Evolutionary conservation across 1,284 basidiomycete genomes (phyloP).

Genomic region (Leucoagaricus sp.): DNA sequence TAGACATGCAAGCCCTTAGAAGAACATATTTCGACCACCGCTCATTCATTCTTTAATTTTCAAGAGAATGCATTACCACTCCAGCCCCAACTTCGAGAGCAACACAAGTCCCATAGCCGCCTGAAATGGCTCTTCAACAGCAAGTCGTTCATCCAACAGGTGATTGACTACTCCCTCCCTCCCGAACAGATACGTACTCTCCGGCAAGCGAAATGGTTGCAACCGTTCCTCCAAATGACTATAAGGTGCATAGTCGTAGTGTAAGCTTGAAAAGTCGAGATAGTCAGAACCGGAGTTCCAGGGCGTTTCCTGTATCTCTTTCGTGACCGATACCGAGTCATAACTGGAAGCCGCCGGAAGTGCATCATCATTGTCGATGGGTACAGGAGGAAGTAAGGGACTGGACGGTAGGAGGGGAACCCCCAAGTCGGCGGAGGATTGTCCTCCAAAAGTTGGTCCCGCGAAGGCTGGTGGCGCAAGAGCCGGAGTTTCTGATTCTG

Average conservation of each 20-base stretch:
- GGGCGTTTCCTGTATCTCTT: background rate
- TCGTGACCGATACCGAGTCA: background rate
- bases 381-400: background rate
- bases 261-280: constrained; percentile 9
- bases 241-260: constrained; percentile 6
- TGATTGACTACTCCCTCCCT: constrained; percentile 27
- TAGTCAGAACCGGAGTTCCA: constrained; percentile 1
- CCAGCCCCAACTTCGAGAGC: constrained; percentile 36
- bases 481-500: background rate
- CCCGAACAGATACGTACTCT: constrained; percentile 12
- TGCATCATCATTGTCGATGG: background rate
- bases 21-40: no score
- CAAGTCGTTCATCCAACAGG: constrained; percentile 35
- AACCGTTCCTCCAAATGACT: constrained; percentile 8
- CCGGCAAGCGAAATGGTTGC: constrained; percentile 11
- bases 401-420: background rate
- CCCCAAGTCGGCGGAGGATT: background rate
- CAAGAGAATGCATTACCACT: constrained; percentile 27
- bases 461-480: background rate
- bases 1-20: no score
- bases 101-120: constrained; percentile 46
- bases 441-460: background rate
- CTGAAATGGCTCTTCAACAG: constrained; percentile 38
- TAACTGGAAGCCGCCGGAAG: background rate
- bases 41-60: no score